Conservation (phyloP, 192 early-diverging fungal genomes). For the Fimicolochytrium jonesii region DNA sequence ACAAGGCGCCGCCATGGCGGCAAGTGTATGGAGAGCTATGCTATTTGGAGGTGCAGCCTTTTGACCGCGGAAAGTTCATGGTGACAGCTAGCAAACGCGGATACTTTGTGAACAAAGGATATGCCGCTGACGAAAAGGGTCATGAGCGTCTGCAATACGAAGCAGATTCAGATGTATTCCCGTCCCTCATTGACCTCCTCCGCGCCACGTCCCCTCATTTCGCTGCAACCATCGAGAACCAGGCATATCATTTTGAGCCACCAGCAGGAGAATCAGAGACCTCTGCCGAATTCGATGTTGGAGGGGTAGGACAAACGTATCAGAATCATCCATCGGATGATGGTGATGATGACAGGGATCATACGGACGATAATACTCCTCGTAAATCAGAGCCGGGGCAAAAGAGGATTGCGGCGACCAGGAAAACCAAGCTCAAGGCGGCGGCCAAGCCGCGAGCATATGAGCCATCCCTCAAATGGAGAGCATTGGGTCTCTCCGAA, state of each 20-base stretch:
- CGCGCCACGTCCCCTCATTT: slow-evolving; percentile 42
- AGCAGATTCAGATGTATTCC: slow-evolving; percentile 36
- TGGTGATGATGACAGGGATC: background rate
- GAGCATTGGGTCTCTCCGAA: no score
- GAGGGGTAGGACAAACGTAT: no score
- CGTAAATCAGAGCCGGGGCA: background rate
- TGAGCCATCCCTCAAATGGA: slow-evolving; percentile 46
- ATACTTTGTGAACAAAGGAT: slow-evolving; percentile 60
- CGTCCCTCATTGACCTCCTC: slow-evolving; percentile 47
- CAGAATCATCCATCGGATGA: no score
- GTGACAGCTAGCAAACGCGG: slow-evolving; percentile 54
- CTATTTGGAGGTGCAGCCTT: slow-evolving; percentile 45
- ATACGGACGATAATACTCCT: background rate
- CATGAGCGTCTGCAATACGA: slow-evolving; percentile 55
- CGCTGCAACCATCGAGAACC: slow-evolving; percentile 42
- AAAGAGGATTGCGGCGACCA: background rate
- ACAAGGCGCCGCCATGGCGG: slow-evolving; percentile 58
- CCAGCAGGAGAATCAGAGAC: background rate
- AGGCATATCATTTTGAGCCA: slow-evolving; percentile 48
- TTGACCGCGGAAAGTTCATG: slow-evolving; percentile 47
- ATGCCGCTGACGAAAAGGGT: slow-evolving; percentile 49
- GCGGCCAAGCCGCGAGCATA: slow-evolving; percentile 12
- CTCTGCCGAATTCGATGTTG: no score
- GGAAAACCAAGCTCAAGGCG: background rate
- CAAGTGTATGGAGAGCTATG: slow-evolving; percentile 56